Conservation (phyloP, 73 alveolate species). For the Paramecium pentaurelia region DNA sequence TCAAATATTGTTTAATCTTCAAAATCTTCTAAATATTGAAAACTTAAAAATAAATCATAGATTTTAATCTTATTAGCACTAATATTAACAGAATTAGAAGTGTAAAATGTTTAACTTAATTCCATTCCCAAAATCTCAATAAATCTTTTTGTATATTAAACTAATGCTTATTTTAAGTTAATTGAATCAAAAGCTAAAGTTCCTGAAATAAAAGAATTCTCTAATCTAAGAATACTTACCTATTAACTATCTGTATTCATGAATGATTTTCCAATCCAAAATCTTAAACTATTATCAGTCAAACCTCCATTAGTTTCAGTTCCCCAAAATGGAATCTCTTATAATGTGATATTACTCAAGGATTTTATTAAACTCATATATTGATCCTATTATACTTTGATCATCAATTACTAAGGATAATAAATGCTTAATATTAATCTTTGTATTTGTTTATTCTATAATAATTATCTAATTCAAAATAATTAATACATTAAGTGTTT, state of each 20-base stretch:
- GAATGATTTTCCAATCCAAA: slow-evolving; percentile 48
- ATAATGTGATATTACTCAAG: background rate
- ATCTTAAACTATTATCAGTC: background rate
- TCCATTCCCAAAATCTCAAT: background rate
- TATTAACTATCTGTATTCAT: background rate
- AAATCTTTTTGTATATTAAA: background rate
- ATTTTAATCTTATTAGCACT: background rate
- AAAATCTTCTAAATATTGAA: background rate
- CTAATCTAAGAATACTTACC: background rate
- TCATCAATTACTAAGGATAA: background rate
- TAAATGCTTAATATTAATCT: background rate
- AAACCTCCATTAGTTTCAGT: background rate
- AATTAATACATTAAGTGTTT: background rate
- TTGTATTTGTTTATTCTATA: background rate
- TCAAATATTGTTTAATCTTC: background rate
- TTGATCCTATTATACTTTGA: background rate
- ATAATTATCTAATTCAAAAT: background rate
- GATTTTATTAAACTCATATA: background rate
- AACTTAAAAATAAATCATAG: background rate
- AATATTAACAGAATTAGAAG: background rate
- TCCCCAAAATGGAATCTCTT: slow-evolving; percentile 40
- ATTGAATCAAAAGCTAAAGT: background rate
- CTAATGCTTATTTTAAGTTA: background rate
- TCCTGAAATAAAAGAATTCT: background rate
- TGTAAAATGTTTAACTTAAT: background rate